Percentiles rank a stretch among this genome's conserved stretches.
phyloP scores from a whole-genome alignment of 2,329 filamentous ascomycete species.

The Fusarium nelsonii region DNA sequence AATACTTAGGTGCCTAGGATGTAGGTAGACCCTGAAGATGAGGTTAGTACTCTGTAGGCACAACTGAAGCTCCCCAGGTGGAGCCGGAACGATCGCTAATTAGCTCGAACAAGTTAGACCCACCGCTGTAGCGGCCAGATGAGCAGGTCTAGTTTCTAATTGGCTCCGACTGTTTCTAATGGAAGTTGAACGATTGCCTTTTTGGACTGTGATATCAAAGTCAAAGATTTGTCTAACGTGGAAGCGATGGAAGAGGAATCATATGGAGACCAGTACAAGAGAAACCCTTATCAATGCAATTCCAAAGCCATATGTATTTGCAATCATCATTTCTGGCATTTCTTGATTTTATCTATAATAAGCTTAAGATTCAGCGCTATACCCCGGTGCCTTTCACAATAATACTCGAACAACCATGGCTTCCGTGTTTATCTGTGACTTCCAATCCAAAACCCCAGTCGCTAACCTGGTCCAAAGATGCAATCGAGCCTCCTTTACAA shows the following conservation, averaged over 20 bases:
- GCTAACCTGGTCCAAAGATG: constrained; percentile 15
- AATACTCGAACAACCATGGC: constrained; percentile 26
- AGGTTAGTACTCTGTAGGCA: neutral
- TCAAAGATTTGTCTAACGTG: neutral
- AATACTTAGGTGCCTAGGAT: neutral
- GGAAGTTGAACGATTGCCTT: neutral
- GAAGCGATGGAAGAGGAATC: neutral
- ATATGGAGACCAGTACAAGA: neutral
- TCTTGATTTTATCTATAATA: constrained; percentile 26
- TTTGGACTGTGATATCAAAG: neutral
- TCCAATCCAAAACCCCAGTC: constrained; percentile 31
- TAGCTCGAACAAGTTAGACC: neutral
- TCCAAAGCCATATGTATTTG: neutral
- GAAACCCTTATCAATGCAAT: neutral
- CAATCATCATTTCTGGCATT: constrained; percentile 10
- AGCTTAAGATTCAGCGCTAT: constrained; percentile 1
- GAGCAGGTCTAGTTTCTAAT: neutral
- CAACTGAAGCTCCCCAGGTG: neutral
- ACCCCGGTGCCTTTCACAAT: constrained; percentile 13
- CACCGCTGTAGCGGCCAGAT: neutral
- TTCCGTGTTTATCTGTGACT: constrained; percentile 4
- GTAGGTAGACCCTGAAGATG: neutral
- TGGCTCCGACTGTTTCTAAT: neutral
- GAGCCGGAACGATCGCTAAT: neutral
- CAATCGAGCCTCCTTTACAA: constrained; percentile 14